Base-by-base conservation (phyloP, 345 rosid genomes). In the Arabis hirsuta region DNA sequence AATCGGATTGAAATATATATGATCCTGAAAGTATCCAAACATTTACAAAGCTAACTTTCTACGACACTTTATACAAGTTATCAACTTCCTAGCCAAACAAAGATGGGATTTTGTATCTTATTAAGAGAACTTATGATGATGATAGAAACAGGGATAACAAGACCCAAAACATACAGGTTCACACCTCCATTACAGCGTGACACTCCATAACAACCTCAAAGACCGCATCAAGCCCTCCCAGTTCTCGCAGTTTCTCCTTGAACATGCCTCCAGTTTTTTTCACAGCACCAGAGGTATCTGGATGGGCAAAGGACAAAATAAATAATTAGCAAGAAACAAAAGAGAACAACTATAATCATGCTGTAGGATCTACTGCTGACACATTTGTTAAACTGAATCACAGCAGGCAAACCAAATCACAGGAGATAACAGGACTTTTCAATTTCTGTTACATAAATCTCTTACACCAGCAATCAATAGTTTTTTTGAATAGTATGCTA, bases 141-240 rank as follows among this genome's bases (percentile, higher is more conserved):
- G 44, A 32, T 9, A 69, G 57, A 69, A 12, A 68, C 1, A 8
- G 22, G 47, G 46, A 48, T 50, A 50, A 50, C 58, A 39, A 66
- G 14, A 66, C 32, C 58, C 53, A 36, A 38, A 63, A 54, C 53
- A 65, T 9, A 42, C 46, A 57, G 76, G 82, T 72, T 81, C 96
- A 73, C 83, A 91, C 98, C 98, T 94, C 93, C 84, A 91, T 78
- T 64, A 81, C 79, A 68, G 87, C 72, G 65, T 89, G 88, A 64
- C 98, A 89, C 63, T 84, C 83, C 83, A 81, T 69, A 55, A 84
- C 82, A 68, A 89, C 90, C 52, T 91, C 96, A 68, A 89, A 80
- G 66, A 94, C 96, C 22, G 90, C 89, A 85, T 89, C 96, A 65
- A 94, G 93, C 66, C 97, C 98, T 72, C 96, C 95, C 44, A 73